phyloP scores from a whole-genome alignment of 177 flowering plant species.

The Telopea speciosissima region DNA sequence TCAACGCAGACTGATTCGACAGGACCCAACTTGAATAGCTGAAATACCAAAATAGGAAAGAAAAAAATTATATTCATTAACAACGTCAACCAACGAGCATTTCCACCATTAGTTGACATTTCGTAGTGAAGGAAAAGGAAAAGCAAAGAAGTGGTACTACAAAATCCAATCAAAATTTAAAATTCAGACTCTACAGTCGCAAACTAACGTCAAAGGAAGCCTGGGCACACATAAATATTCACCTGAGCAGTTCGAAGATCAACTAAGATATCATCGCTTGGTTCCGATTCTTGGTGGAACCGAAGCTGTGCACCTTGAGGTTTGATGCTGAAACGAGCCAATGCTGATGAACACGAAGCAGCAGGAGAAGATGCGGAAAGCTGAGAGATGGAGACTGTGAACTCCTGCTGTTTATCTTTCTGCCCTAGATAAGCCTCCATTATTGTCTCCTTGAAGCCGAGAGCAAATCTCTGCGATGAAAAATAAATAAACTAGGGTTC shows the following conservation, averaged over 20 bases:
- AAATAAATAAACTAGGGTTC: neutral
- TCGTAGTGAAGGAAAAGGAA: neutral
- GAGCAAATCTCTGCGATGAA: no score
- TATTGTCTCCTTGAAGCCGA: neutral
- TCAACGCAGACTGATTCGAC: conserved; percentile 50
- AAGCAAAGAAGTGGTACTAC: neutral
- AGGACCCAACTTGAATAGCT: conserved; percentile 63
- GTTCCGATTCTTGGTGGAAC: conserved; percentile 31
- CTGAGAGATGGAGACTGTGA: conserved; percentile 41
- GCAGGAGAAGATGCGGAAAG: conserved; percentile 32
- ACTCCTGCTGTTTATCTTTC: conserved; percentile 30
- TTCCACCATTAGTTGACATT: neutral
- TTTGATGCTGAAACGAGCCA: conserved; percentile 47
- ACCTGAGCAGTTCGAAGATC: conserved; percentile 54
- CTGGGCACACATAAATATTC: neutral
- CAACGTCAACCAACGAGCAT: neutral
- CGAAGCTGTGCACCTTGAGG: conserved; percentile 42
- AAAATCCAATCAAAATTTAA: no score
- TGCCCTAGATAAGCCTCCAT: conserved; percentile 38
- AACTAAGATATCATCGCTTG: conserved; percentile 23
- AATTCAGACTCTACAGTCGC: neutral
- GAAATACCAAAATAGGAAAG: conserved; percentile 14
- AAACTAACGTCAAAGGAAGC: neutral
- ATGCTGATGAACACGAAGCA: conserved; percentile 24
- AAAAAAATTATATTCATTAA: neutral